phyloP scores from a whole-genome alignment of 441 rosid genomes.

The Capsella rubella region DNA sequence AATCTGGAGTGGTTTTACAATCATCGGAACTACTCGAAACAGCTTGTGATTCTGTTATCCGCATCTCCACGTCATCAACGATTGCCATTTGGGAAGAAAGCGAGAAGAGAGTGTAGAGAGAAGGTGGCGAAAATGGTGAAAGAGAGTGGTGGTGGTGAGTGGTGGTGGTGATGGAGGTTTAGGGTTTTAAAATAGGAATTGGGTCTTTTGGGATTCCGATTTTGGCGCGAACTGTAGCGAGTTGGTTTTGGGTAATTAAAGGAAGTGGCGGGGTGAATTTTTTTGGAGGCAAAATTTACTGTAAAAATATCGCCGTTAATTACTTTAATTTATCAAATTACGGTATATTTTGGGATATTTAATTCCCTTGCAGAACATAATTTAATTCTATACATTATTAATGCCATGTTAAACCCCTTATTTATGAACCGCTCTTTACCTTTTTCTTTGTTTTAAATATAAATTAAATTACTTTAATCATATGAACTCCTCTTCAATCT shows the following conservation, averaged over 20 bases:
- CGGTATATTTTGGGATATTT: too few relatives aligned
- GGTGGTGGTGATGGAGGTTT: not conserved
- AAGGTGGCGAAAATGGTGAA: not conserved
- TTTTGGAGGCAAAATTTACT: slow-evolving; percentile 39
- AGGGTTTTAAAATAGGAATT: slow-evolving; percentile 33
- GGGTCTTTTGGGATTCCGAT: slow-evolving; percentile 16
- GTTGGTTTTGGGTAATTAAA: slow-evolving; percentile 14
- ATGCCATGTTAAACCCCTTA: too few relatives aligned
- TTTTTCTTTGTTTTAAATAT: too few relatives aligned
- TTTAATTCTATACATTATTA: too few relatives aligned
- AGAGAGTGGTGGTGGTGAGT: not conserved
- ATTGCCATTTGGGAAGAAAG: not conserved
- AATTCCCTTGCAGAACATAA: too few relatives aligned
- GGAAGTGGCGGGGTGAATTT: slow-evolving; percentile 23
- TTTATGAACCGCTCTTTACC: too few relatives aligned
- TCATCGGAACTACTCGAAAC: slow-evolving; percentile 3
- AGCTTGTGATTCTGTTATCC: not conserved
- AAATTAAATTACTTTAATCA: too few relatives aligned
- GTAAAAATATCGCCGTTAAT: slow-evolving; percentile 19
- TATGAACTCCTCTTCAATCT: too few relatives aligned
- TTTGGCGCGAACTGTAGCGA: slow-evolving; percentile 33
- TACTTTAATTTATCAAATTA: slow-evolving; percentile 6
- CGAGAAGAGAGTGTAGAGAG: not conserved
- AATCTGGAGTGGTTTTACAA: slow-evolving; percentile 19
- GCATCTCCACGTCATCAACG: slow-evolving; percentile 9